These are phyloP conservation scores for Pyronema omphalodes DNA, from an alignment of 495 filamentous ascomycete species.

Conservation along the genomic window DNA sequence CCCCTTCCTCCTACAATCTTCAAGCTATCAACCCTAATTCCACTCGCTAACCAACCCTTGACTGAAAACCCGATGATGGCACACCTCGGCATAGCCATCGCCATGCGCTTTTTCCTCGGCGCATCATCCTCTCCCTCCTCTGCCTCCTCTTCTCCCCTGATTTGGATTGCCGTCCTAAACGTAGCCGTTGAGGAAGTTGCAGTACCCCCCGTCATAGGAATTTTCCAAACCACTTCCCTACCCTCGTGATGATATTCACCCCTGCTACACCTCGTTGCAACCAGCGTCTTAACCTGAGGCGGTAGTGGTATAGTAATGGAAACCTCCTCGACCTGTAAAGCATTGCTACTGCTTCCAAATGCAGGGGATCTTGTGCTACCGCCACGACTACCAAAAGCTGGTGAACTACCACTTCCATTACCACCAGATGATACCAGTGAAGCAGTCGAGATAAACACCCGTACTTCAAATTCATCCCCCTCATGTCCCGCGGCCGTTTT, in stretches of 20 bases:
- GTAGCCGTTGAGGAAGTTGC: conserved; percentile 35
- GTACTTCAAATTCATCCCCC: conserved; percentile 77
- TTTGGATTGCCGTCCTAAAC: conserved; percentile 25
- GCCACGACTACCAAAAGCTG: conserved; percentile 23
- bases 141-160: conserved; percentile 22
- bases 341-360: conserved; percentile 37
- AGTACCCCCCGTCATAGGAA: conserved; percentile 53
- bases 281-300: conserved; percentile 62
- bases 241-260: conserved; percentile 72
- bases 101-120: conserved; percentile 36
- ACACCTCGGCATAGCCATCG: conserved; percentile 75
- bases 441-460: conserved; percentile 48
- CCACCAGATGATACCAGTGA: conserved; percentile 27
- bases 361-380: conserved; percentile 39
- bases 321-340: conserved; percentile 61
- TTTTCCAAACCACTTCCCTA: conserved; percentile 60
- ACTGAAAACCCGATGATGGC: conserved; percentile 77
- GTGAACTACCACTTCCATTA: conserved; percentile 7
- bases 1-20: conserved; percentile 71
- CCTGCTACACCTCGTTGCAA: conserved; percentile 60
- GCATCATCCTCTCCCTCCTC: conserved; percentile 33
- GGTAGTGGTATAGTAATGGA: conserved; percentile 68
- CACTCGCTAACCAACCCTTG: conserved; percentile 87
- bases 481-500: conserved; percentile 53
- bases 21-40: conserved; percentile 81